Base-by-base conservation (phyloP, 371 early-diverging fungal species). In the Fennellomyces sp. region DNA sequence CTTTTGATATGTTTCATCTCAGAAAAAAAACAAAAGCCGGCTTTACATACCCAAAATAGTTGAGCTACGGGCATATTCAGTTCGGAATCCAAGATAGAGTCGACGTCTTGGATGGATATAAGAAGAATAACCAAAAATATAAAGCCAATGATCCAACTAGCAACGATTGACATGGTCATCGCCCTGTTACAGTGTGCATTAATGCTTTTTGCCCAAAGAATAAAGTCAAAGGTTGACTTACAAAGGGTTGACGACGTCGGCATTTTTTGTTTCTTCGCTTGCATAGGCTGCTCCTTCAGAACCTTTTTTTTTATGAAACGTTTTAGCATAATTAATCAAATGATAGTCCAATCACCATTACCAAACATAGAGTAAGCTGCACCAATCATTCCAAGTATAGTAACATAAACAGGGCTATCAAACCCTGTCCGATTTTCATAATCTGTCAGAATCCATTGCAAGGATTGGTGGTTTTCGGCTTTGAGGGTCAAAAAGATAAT, bases 241-340 rank as follows among this genome's bases (percentile, higher is more conserved):
- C 75, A 73, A n/a, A 13, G 80, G 68, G n/a, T 72, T 65, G 10
- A 74, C 68, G 2, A 65, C 61, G 30, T 76, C 74, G 2, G 80
- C 80, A 51, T 76, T 72, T 26, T 76, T 65, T 19, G 80, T 76
- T 51, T 79, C 80, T 50, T 79, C 80, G 56, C 66, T 76, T 2
- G 72, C 71, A 17, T 67, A 65, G 25, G 76, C 76, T 4, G 72
- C 74, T 42, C 73, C 66, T 54, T 79, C 80, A 41, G 72, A 73
- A 19, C 80, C 79, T 79, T 27, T 23, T 30, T 19, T 33, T 27
- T 23, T 21, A 25, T 23, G 13, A 47, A 23, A 47, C n/a, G 17
- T 21, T 41, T 41, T 41, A n/a, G n/a, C n/a, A n/a, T 41, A 38
- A 17, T 13, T 38, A 3, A 38, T 10, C 45, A 45, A 21, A 45